Base-by-base conservation (phyloP, 768 basidiomycete genomes). In the Fomitopsis pulvina region DNA sequence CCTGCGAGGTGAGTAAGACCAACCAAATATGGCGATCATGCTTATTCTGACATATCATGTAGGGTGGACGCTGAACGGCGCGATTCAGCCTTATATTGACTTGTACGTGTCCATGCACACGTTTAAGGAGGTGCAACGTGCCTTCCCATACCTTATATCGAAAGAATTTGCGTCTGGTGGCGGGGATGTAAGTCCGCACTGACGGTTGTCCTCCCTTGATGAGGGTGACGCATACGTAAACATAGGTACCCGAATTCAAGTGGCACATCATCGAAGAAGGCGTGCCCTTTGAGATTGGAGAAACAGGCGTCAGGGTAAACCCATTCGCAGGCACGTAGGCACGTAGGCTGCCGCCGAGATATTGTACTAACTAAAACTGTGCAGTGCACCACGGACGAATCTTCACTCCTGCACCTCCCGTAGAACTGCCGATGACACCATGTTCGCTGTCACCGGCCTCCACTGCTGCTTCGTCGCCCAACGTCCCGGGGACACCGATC, bases 71-170 rank as follows among this genome's bases (percentile, higher is more conserved):
- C 63, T 90, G 55, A 57, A 66, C 30, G 64, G 71, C 28, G 74
- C 77, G 18, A 84, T 92, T 39, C 87, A 92, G 63, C 53, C 71
- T 1, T 73, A 82, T 49, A 83, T 93, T 47, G 87, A 91, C 59
- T 67, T 93, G 37, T 91, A 91, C 62, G 67, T 80, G 37, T 84
- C 85, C 4, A 66, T 71, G 51, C 72, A 68, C 8, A 92, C 90
- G 0, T 87, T 81, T 57, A 57, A 59, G 8, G 84, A 83, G 56
- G 77, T 92, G 8, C 72, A 82, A 52, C 68, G 78, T 50, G 71
- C 86, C 3, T 92, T 91, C 67, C 91, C 91, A 11, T 94, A 93
- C 66, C 75, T 92, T 21, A 83, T 90, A 16, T 68, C 79, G 5
- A 85, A 78, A 59, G 83, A 85, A 52, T 81, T 78, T 54, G 85